Evolutionary conservation across 2,329 filamentous ascomycete species (phyloP), one percentile per base, ranked within the genome.

Genomic region (Aspergillus caelatus): DNA sequence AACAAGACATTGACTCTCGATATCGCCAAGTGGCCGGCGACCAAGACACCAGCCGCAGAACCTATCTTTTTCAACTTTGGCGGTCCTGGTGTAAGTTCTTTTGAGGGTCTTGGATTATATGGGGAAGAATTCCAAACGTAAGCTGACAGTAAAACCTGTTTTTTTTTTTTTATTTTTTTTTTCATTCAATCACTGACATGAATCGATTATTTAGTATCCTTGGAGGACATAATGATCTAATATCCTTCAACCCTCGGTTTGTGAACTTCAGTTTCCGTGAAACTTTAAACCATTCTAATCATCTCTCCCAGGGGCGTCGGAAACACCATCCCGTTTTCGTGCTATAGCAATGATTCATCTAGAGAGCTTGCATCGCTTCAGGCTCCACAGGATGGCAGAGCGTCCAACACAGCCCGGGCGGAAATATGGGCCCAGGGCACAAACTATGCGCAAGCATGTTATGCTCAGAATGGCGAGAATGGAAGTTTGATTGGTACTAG

Each of bases 31-130:
- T 62, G 53, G n/a, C 61, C 63, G 19, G 61, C 63, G 3, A 58
- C 63, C 21, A 43, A 63, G 53, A 36, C 50, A n/a, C 46, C 61
- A n/a, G 46, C 53, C n/a, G 61, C 26, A 16, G 48, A 58, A 16
- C 43, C 61, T 14, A 61, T 65, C 16, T 23, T 65, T 5, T 55
- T 63, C 23, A 63, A 65, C 54, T 41, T 62, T 39, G 63, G 63
- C 1, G 63, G 63, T 0, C 63, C 63, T 12, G 63, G 60, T 21
- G 23, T 56, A 30, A 52, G 11, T 32, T 52, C 48, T 10, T 52
- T 52, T 14, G 14, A 52, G 19, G 48, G 48, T 2, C 48, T 52
- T 28, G 48, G 21, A n/a, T 52, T 3, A 52, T 45, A 11, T 21
- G 30, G 50, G 43, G 9, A 54, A 53, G 57, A 4, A 50, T 26